Evolutionary conservation across 2,329 filamentous ascomycete genomes (phyloP).

Genomic region (Neurospora sp.): DNA sequence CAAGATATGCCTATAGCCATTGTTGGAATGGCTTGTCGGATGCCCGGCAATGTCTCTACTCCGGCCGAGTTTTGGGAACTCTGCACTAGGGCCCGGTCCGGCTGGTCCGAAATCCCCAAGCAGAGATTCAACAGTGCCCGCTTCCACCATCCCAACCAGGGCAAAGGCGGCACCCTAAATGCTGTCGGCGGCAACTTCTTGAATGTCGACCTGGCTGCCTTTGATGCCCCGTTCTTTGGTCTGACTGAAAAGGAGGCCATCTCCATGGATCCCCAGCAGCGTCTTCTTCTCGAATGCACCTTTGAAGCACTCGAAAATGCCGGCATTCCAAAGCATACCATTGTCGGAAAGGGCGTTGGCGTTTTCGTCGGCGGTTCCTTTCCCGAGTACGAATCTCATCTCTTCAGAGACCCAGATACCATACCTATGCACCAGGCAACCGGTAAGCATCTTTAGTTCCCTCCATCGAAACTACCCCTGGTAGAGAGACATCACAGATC

Average conservation of each 20-base stretch:
- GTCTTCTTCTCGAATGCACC: conserved; percentile 41
- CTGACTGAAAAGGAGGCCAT: conserved; percentile 40
- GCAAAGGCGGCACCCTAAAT: conserved; percentile 31
- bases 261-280: conserved; percentile 46
- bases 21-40: conserved; percentile 37
- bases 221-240: conserved; percentile 44
- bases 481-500: not conserved
- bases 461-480: not conserved
- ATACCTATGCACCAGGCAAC: conserved; percentile 44
- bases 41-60: conserved; percentile 33
- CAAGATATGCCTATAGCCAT: conserved; percentile 32
- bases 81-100: conserved; percentile 29
- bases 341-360: conserved; percentile 38
- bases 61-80: conserved; percentile 37
- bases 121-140: conserved; percentile 34
- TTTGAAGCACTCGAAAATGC: conserved; percentile 46
- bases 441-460: conserved; percentile 22
- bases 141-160: conserved; percentile 33
- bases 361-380: conserved; percentile 40
- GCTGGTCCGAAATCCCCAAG: conserved; percentile 32
- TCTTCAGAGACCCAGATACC: conserved; percentile 34
- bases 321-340: conserved; percentile 36
- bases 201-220: conserved; percentile 34
- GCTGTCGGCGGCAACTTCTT: conserved; percentile 32
- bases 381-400: conserved; percentile 37